Evolutionary conservation across 2,329 filamentous ascomycete genomes (phyloP).

Genomic region (Aureobasidium namibiae): DNA sequence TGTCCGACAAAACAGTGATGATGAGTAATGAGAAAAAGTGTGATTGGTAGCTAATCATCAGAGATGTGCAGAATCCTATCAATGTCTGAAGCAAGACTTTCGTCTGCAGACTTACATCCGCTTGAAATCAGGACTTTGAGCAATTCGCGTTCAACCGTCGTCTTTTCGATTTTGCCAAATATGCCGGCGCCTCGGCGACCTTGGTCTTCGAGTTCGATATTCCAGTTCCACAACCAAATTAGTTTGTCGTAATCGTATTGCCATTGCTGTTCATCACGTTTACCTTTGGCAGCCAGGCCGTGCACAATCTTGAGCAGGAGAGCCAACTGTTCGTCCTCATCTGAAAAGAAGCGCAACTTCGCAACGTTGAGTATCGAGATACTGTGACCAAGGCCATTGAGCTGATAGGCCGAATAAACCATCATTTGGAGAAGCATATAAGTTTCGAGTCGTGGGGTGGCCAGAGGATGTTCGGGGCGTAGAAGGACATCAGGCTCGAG

Average conservation of each 20-base stretch:
- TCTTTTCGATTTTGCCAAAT: constrained; percentile 49
- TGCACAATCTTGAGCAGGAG: constrained; percentile 54
- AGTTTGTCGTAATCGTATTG: constrained; percentile 53
- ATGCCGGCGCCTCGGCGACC: constrained; percentile 39
- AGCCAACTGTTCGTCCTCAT: constrained; percentile 55
- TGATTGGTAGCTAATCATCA: not conserved
- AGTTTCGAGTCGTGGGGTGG: constrained; percentile 48
- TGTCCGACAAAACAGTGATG: not conserved
- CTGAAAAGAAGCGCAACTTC: constrained; percentile 57
- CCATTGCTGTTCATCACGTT: constrained; percentile 58
- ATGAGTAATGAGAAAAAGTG: not conserved
- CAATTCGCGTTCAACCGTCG: constrained; percentile 61
- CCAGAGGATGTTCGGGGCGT: constrained; percentile 54
- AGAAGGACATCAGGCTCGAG: constrained; percentile 43
- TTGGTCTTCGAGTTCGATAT: constrained; percentile 38
- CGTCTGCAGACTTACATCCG: constrained; percentile 23
- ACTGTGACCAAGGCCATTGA: constrained; percentile 33
- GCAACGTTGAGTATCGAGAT: constrained; percentile 36
- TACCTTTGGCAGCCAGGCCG: constrained; percentile 38
- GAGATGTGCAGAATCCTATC: constrained; percentile 3
- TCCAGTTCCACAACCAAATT: constrained; percentile 69
- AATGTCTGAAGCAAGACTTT: not conserved
- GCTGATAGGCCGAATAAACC: constrained; percentile 41
- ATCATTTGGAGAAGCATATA: constrained; percentile 56
- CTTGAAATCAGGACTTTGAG: constrained; percentile 55